Evolutionary conservation across 2,329 filamentous ascomycete genomes (phyloP), one percentile per base, ranked within the genome.

Genomic region (Claviceps sp.): DNA sequence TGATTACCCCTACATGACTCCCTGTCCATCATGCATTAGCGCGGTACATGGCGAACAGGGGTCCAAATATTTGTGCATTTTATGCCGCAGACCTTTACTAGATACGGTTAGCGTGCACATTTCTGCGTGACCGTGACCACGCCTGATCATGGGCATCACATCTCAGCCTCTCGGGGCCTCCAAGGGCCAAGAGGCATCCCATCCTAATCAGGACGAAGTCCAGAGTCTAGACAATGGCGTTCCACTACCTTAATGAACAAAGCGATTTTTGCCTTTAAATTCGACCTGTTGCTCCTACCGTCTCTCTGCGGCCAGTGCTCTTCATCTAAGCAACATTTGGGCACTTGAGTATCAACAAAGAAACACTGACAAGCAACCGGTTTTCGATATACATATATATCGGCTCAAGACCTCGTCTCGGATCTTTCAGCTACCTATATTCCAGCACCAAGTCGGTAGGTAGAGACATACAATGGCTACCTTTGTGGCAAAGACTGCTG

Each of bases 401-500:
- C 30, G 30, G 7, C 20, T n/a, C 22, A 43, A 37, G 13, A 14
- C 18, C 43, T 24, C 20, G 13, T 16, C 16, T 37, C 38, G 20
- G 3, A 42, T 26, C 3, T n/a, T 4, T 37, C 16, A 14, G 4
- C 16, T 18, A 6, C 43, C 24, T 45, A 3, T 26, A 22, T 11
- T 14, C 42, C 20, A 16, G 5, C 3, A 16, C 2, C 38, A 5
- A 41, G 18, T 16, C 14, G 42, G 13, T 14, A 9, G 14, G 11
- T 3, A 45, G 24, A 5, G 18, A 30, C 18, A 20, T 11, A n/a
- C 9, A 40, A 83, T 83, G 80, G 68, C 78, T 40, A 69, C 69
- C 37, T 60, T 75, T 37, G 61, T 79, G 30, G 70, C 74, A 54
- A 82, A 81, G 62, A 68, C 74, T 53, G 69, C 81, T 44, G 72